A percentile compares a stretch with the other conserved stretches of the same genome.
These are phyloP conservation scores for Dactylella cylindrospora DNA, from an alignment of 2,329 filamentous ascomycete species.

Conservation along the genomic window DNA sequence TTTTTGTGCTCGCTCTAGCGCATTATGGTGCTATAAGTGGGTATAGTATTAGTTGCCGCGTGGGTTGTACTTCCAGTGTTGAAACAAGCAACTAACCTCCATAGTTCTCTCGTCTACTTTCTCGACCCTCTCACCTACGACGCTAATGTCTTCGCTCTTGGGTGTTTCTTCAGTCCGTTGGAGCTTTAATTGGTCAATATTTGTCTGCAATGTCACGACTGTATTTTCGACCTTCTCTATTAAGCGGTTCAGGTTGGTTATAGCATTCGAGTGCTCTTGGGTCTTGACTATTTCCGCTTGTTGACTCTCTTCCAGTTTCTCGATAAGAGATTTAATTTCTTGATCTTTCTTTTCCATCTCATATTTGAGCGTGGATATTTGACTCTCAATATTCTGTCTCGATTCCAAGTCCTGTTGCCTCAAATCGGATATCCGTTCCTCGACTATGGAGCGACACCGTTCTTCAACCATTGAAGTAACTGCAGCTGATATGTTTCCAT, in stretches of 20 bases:
- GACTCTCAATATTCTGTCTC: neutral
- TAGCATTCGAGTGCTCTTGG: neutral
- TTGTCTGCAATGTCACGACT: neutral
- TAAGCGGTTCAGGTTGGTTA: neutral
- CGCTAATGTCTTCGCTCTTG: neutral
- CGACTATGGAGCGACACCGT: neutral
- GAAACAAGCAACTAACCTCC: constrained; percentile 2
- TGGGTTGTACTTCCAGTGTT: neutral
- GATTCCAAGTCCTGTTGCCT: neutral
- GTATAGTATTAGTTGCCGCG: too few relatives aligned
- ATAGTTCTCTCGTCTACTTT: neutral
- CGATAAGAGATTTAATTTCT: neutral
- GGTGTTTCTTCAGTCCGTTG: neutral
- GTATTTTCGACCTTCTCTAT: neutral
- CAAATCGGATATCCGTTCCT: neutral
- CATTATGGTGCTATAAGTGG: constrained; percentile 7
- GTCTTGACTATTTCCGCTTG: neutral
- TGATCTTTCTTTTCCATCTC: constrained; percentile 7
- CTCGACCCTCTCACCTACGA: neutral
- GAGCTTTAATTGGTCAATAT: neutral
- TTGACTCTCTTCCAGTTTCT: neutral
- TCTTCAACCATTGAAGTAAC: neutral
- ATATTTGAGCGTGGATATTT: neutral
- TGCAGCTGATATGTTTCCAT: too few relatives aligned
- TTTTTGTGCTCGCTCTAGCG: constrained; percentile 4